A percentile compares a stretch with the other conserved stretches of the same genome.
Conservation (phyloP, 345 rosid genomes). For the Hypericum perforatum region DNA sequence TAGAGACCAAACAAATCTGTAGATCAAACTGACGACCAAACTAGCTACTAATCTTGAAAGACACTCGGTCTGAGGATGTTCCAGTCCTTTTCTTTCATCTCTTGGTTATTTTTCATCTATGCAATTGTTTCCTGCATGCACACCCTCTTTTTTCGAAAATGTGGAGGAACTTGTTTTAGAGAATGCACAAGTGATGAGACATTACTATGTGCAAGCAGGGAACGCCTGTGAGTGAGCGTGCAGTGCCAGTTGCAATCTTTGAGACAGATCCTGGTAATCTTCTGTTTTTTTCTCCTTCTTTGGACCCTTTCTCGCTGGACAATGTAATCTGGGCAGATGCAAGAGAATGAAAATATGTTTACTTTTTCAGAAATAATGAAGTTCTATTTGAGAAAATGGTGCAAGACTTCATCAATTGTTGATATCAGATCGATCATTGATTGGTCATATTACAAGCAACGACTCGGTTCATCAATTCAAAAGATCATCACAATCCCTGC, state of each 20-base stretch:
- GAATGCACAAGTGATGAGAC: too few species aligned
- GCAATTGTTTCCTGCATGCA: too few species aligned
- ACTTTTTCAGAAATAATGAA: conserved; percentile 55
- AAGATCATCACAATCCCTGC: conserved; percentile 95
- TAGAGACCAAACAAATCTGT: too few species aligned
- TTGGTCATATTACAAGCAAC: conserved; percentile 93
- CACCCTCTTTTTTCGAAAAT: too few species aligned
- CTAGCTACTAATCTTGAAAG: too few species aligned
- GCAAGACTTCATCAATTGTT: conserved; percentile 64
- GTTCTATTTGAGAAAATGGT: conserved; percentile 79
- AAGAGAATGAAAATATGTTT: conserved; percentile 13
- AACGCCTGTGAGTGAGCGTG: conserved; percentile 94
- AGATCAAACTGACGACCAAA: too few species aligned
- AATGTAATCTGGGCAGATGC: background rate
- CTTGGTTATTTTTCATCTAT: too few species aligned
- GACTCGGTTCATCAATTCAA: conserved; percentile 87
- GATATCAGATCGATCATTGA: conserved; percentile 79
- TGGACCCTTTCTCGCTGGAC: conserved; percentile 4
- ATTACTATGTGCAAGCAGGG: conserved; percentile 43
- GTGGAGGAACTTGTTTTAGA: too few species aligned
- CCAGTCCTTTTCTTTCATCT: too few species aligned
- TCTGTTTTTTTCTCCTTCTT: conserved; percentile 14
- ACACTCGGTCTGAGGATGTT: too few species aligned
- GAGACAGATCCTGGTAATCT: conserved; percentile 68
- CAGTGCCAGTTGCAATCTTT: conserved; percentile 97